Conservation (phyloP, 2,329 filamentous ascomycete genomes). For the Davidsoniella australis region DNA sequence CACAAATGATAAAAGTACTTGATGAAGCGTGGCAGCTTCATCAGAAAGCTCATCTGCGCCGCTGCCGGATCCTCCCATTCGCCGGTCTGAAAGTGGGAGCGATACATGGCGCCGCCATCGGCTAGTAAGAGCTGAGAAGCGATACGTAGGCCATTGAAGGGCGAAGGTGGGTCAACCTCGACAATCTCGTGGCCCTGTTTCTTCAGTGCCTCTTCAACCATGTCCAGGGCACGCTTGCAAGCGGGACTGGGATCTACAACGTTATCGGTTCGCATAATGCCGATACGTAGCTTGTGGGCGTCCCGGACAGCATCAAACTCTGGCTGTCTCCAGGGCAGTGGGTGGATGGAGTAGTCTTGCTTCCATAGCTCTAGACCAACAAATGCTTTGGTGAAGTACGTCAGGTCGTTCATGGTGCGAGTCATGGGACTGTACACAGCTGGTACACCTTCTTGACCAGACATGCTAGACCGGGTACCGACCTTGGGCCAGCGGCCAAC, state of each 20-base stretch:
- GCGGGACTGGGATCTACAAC: constrained; percentile 79
- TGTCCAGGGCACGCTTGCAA: constrained; percentile 58
- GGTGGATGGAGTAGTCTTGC: constrained; percentile 74
- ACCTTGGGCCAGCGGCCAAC: constrained; percentile 82
- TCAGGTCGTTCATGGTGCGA: constrained; percentile 63
- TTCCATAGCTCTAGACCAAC: constrained; percentile 75
- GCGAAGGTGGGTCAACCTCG: constrained; percentile 44
- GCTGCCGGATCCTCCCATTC: constrained; percentile 71
- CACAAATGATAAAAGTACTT: constrained; percentile 81
- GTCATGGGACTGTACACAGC: constrained; percentile 90
- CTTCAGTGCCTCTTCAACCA: constrained; percentile 50
- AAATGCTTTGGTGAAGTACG: constrained; percentile 66
- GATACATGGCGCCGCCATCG: constrained; percentile 68
- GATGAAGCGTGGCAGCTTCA: constrained; percentile 53
- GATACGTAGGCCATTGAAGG: constrained; percentile 58
- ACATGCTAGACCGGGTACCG: constrained; percentile 74
- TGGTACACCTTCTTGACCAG: constrained; percentile 77
- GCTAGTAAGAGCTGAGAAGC: constrained; percentile 68
- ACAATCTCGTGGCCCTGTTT: constrained; percentile 60
- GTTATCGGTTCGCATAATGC: constrained; percentile 60
- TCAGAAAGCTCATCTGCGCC: constrained; percentile 55
- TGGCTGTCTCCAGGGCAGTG: constrained; percentile 58
- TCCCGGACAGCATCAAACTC: constrained; percentile 40
- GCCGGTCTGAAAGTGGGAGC: constrained; percentile 55
- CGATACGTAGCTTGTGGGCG: constrained; percentile 51